A percentile compares a stretch with the other conserved stretches of the same genome.
phyloP scores from a whole-genome alignment of 768 basidiomycete genomes.

The Naganishia friedmannii region DNA sequence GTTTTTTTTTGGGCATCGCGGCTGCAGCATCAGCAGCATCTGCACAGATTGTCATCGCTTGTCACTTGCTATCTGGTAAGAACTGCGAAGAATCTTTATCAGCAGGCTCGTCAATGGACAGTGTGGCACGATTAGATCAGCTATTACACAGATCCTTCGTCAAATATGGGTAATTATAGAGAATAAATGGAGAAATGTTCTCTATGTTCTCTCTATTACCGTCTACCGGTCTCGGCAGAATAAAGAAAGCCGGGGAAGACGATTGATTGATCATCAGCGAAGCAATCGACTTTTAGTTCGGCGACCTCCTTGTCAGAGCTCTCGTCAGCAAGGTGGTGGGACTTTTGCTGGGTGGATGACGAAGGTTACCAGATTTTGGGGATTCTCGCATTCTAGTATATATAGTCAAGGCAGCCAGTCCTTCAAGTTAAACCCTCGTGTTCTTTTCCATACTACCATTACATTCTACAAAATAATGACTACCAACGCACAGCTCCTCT shows the following conservation, averaged over 20 bases:
- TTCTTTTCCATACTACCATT: neutral
- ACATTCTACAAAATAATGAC: constrained; percentile 19
- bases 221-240: neutral
- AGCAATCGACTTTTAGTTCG: neutral
- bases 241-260: neutral
- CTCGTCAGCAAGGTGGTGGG: neutral
- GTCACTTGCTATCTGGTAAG: neutral
- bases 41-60: no score
- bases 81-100: neutral
- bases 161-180: no score
- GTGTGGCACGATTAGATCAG: no score
- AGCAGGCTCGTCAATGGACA: no score
- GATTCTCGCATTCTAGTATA: neutral
- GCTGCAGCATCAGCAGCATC: no score
- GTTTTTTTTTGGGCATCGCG: no score
- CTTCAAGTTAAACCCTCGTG: neutral
- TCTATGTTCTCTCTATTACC: no score
- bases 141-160: no score
- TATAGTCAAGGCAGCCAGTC: neutral
- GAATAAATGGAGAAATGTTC: no score
- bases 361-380: neutral
- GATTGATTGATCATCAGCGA: neutral
- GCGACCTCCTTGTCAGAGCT: neutral
- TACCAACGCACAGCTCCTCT: constrained; percentile 35
- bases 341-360: neutral